Base-by-base conservation (phyloP, 2,329 filamentous ascomycete species). In the Sporothrix pseudoabietina region DNA sequence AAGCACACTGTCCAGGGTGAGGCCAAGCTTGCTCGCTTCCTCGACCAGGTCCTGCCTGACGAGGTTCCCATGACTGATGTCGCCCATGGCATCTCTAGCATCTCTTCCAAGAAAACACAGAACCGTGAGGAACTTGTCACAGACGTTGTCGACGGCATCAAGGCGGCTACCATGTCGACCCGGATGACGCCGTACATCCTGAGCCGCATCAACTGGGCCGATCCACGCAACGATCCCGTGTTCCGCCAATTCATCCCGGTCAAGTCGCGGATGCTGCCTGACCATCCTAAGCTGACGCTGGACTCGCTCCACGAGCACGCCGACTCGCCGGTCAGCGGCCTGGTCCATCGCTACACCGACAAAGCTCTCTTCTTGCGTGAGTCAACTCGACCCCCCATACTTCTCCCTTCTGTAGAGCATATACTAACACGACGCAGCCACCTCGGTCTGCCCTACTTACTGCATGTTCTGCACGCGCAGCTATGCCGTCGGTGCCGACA, bases 311-410 rank as follows among this genome's bases (percentile, higher is more conserved):
- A 87, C 61, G 89, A 91, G 80, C 81, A 82, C 39, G 80, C 81
- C 3, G 87, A 90, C 76, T 87, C 84, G 7, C 86, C 87, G 0
- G 87, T 89, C 1, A 81, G 83, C 19, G 88, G 87, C 0, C 79
- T 91, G 2, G 87, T 91, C 2, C 88, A 90, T 78, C 84, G 89
- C n/a, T 91, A 91, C 78, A 85, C 85, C 0, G 88, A 90, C 74
- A 90, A 89, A 78, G 88, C 86, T 1, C 79, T 91, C 6, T 89
- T 91, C 72, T 80, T 91, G 41, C 85, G 88, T 89, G 80, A 78
- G 84, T 76, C 35, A 35, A 35, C 35, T 26, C 26, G 26, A 26
- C 26, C 26, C 26, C 35, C 8, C 35, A 35, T 35, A 5, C 35
- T 35, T 35, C 22, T 39, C 1, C 49, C 26, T 26, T 10, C 10